phyloP scores from a whole-genome alignment of 768 basidiomycete species.

The Xerocomellus amylosporus region DNA sequence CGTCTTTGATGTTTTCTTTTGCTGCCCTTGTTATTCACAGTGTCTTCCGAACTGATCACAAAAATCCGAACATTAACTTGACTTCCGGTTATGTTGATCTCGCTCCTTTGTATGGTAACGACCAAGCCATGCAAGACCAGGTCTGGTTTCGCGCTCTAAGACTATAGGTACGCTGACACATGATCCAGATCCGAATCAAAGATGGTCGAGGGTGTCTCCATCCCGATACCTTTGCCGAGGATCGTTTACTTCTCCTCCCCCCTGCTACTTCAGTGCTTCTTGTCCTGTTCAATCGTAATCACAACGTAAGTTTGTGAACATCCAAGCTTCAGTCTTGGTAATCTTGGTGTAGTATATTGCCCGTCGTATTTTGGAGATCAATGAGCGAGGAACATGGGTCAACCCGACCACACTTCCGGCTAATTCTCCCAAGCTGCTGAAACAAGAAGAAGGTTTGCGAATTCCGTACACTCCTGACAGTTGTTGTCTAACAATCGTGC shows the following conservation, averaged over 20 bases:
- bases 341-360: slow-evolving; percentile 64
- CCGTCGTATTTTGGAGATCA: slow-evolving; percentile 71
- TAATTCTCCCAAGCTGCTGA: slow-evolving; percentile 36
- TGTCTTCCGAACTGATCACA: slow-evolving; percentile 80
- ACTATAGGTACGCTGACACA: neutral
- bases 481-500: slow-evolving; percentile 9
- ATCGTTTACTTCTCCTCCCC: slow-evolving; percentile 74
- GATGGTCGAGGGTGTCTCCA: slow-evolving; percentile 65
- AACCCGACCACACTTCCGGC: slow-evolving; percentile 49
- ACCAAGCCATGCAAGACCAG: slow-evolving; percentile 55
- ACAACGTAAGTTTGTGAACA: slow-evolving; percentile 55
- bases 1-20: slow-evolving; percentile 77
- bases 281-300: slow-evolving; percentile 87
- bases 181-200: slow-evolving; percentile 33
- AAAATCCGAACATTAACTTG: slow-evolving; percentile 66
- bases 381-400: slow-evolving; percentile 64
- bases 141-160: slow-evolving; percentile 34
- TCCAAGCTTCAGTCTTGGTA: neutral
- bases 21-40: slow-evolving; percentile 84
- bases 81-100: slow-evolving; percentile 88
- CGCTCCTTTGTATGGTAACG: slow-evolving; percentile 77
- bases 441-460: slow-evolving; percentile 52
- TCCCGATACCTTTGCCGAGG: slow-evolving; percentile 77
- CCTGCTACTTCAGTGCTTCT: slow-evolving; percentile 72
- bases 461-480: neutral